These are phyloP conservation scores for Amanita thiersii DNA, from an alignment of 768 basidiomycete genomes.

Conservation along the genomic window DNA sequence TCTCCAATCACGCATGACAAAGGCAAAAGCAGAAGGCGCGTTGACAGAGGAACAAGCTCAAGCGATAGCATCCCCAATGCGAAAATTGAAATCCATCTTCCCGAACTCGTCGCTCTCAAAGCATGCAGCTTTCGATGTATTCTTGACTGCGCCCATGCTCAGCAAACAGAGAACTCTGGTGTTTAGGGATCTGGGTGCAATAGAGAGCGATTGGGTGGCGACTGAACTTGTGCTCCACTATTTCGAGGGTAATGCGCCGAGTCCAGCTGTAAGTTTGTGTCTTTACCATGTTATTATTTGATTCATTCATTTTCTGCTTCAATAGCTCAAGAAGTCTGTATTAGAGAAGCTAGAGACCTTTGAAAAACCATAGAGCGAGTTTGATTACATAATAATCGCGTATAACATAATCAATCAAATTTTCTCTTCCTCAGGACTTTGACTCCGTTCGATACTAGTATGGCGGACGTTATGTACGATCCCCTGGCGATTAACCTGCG, in stretches of 20 bases:
- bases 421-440: not conserved
- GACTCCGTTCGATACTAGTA: not conserved
- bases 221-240: constrained; percentile 68
- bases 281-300: not conserved
- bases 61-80: constrained; percentile 51
- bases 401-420: not conserved
- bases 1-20: constrained; percentile 50
- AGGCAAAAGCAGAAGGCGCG: constrained; percentile 39
- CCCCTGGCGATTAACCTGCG: constrained; percentile 52
- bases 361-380: constrained; percentile 17
- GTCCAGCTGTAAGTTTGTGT: constrained; percentile 51
- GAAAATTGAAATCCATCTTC: constrained; percentile 69
- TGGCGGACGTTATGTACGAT: constrained; percentile 25
- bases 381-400: not conserved
- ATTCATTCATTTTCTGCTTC: not conserved
- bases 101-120: constrained; percentile 64
- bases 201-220: constrained; percentile 71
- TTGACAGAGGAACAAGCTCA: constrained; percentile 55
- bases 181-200: constrained; percentile 63
- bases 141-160: constrained; percentile 50
- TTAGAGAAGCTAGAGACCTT: constrained; percentile 28
- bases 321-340: constrained; percentile 45
- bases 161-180: constrained; percentile 46
- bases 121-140: constrained; percentile 59
- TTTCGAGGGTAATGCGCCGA: constrained; percentile 62